Base-by-base conservation (phyloP, 1,284 basidiomycete genomes). In the Sporisorium exsertum region DNA sequence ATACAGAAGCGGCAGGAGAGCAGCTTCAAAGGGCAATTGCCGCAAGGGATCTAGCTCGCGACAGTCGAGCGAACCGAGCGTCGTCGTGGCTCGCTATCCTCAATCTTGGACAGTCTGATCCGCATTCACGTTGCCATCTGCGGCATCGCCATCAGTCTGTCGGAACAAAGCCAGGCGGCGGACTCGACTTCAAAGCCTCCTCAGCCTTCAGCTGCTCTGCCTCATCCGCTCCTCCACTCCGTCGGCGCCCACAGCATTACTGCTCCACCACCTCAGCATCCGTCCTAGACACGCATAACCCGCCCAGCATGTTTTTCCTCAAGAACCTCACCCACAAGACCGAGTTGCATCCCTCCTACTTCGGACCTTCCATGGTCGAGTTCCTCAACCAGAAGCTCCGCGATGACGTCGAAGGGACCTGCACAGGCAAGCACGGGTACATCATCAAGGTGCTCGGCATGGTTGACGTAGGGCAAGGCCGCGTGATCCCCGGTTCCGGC, bases 271-370 rank as follows among this genome's bases (percentile, higher is more conserved):
- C 22, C 7, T 8, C 42, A 27, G n/a, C 40, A 33, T 3, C 50
- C 8, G n/a, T 12, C 13, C n/a, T 35, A 18, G 50, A 26, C 32
- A 40, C 52, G 10, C 18, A 6, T 35, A 40, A 40, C 43, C 29
- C 46, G 46, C 16, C 29, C 64, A 72, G 8, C 12, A 81, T 81
- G 80, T 81, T 81, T 66, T 81, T 81, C 65, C 74, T 81, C 47
- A 96, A 97, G 90, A 92, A 95, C 85, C 90, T 98, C 33, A 94
- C 93, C 29, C 94, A 98, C 86, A 95, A 94, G 6, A 96, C 98
- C 84, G 91, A 95, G 58, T 90, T 99, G 27, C 96, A 98, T 86
- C 96, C 96, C 16, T 97, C 95, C 24, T 99, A 96, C 87, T 99
- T 98, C 86, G 96, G 96, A 16, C 94, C 96, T 7, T 92, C 93